phyloP scores from a whole-genome alignment of 108 stramenopile species.

The Fragilaria crotonensis region DNA sequence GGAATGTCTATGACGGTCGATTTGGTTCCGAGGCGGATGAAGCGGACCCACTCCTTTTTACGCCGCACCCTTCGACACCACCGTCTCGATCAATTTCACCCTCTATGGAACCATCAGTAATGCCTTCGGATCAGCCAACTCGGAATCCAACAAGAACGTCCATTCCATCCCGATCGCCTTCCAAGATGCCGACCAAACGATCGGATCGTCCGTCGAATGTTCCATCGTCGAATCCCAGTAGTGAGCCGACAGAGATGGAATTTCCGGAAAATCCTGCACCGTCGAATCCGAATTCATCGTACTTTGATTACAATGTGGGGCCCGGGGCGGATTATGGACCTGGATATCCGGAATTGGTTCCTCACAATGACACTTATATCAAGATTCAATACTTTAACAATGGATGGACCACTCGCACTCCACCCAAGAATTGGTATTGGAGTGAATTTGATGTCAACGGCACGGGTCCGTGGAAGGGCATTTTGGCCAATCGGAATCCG shows the following conservation, averaged over 20 bases:
- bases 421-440: constrained; percentile 26
- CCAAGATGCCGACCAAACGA: not conserved
- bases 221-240: not conserved
- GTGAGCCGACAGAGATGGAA: not conserved
- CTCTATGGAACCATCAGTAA: not conserved
- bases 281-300: constrained; percentile 12
- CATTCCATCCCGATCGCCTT: not conserved
- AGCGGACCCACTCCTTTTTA: not conserved
- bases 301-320: constrained; percentile 43
- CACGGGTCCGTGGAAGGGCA: constrained; percentile 35
- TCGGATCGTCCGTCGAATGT: not conserved
- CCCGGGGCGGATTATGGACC: constrained; percentile 26
- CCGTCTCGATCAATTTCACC: not conserved
- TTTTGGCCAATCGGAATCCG: constrained; percentile 16
- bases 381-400: constrained; percentile 31
- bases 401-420: constrained; percentile 19
- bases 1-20: not conserved
- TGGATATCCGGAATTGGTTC: constrained; percentile 21
- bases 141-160: not conserved
- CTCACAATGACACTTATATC: constrained; percentile 7
- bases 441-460: constrained; percentile 32
- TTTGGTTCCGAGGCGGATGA: not conserved
- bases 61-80: not conserved
- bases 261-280: constrained; percentile 19
- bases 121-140: not conserved